Evolutionary conservation across 306 rosid species (phyloP), one percentile per base, ranked within the genome.

Genomic region (Carpinus viminea): DNA sequence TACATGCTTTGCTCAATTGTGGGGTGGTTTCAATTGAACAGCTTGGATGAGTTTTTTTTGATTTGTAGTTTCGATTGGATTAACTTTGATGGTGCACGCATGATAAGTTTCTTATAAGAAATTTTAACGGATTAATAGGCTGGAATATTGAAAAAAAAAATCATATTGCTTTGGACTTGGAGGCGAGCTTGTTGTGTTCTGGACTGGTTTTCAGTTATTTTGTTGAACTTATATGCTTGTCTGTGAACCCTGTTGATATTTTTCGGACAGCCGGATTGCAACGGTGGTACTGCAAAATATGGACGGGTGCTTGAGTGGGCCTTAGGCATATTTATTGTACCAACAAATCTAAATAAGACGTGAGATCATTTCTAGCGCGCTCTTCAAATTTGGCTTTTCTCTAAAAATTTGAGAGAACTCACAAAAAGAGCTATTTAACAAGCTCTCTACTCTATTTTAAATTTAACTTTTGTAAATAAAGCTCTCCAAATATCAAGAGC

Each of bases 31-130:
- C 21, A 36, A 8, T 4, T 36, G 48, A 36, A 34, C 47, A 36
- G 45, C 70, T 68, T 41, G 50, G 26, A 41, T 38, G 11, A 38
- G 50, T 12, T 61, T 12, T 5, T 5, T 24, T 61, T 0, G 68
- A 15, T 17, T 53, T 17, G n/a, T 13, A 21, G 31, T 20, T 57
- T 11, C 5, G 8, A 31, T 62, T 62, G 12, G 70, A 36, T 65
- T 15, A 15, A 34, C 45, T 15, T 65, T 65, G 70, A 65, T 36
- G 72, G 72, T 17, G 26, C 72, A 68, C n/a, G 72, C 51, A 7
- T 68, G 72, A 15, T 45, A 38, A 38, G 7, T 68, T 41, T 6
- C 72, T 68, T 10, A n/a, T 9, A 7, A 38, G 48, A 20, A 41
- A 1, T 18, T 68, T 8, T 3, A n/a, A 61, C 43, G 43, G 41